phyloP scores from a whole-genome alignment of 1,139 yeast species.

The Saccharomyces uvarum region DNA sequence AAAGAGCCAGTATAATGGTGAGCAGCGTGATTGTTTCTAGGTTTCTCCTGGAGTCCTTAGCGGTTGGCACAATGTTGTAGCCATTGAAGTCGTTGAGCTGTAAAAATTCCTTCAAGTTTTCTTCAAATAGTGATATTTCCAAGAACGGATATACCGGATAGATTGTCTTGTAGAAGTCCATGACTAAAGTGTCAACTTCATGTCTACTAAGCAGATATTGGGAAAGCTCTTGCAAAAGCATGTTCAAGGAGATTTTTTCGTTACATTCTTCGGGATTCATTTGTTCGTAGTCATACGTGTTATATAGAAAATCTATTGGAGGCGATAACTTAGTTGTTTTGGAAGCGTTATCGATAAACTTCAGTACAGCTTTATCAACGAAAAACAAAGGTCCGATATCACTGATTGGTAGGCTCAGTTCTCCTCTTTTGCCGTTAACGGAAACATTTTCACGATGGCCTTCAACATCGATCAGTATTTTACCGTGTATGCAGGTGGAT shows the following conservation, averaged over 20 bases:
- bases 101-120: conserved; percentile 9
- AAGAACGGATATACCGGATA: conserved; percentile 22
- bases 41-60: conserved; percentile 5
- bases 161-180: conserved; percentile 16
- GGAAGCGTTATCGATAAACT: background rate
- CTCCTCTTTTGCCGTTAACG: background rate
- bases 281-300: background rate
- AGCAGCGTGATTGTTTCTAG: conserved; percentile 12
- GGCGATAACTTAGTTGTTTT: background rate
- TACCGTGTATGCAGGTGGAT: conserved; percentile 17
- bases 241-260: conserved; percentile 5
- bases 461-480: conserved; percentile 6
- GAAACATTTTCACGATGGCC: background rate
- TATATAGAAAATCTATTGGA: conserved; percentile 1
- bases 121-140: conserved; percentile 18
- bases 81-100: conserved; percentile 4
- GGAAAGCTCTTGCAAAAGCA: background rate
- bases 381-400: conserved; percentile 3
- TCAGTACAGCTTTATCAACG: conserved; percentile 6
- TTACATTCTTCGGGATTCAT: conserved; percentile 9
- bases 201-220: background rate
- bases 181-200: conserved; percentile 11
- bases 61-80: background rate
- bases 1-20: conserved; percentile 10
- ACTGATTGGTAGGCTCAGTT: background rate